Evolutionary conservation across 1,284 basidiomycete genomes (phyloP).

Genomic region (Earliella scabrosa): DNA sequence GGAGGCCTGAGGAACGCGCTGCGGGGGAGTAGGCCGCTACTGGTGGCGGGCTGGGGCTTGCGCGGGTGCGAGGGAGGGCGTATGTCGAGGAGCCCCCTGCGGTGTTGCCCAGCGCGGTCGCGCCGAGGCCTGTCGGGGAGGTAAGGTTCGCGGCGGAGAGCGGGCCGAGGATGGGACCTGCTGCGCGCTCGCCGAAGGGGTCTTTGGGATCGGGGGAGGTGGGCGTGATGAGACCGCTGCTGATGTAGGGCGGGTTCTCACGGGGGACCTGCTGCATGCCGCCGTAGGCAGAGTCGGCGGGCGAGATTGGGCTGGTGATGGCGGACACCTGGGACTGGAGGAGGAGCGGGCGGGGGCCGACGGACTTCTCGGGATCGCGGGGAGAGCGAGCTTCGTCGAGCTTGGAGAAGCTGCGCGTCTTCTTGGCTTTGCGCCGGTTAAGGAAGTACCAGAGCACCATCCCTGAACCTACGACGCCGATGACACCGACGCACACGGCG

Average conservation of each 20-base stretch:
- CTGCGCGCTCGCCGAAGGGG: conserved; percentile 18
- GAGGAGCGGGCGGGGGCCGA: neutral
- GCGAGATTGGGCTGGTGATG: conserved; percentile 13
- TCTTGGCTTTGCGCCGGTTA: conserved; percentile 38
- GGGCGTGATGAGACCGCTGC: conserved; percentile 18
- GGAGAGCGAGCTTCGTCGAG: conserved; percentile 15
- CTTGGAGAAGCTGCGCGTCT: conserved; percentile 17
- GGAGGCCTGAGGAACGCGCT: neutral
- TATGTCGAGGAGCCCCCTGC: conserved; percentile 12
- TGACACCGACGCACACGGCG: conserved; percentile 44
- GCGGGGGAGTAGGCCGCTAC: conserved; percentile 1
- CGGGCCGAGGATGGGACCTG: conserved; percentile 19
- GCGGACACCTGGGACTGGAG: neutral
- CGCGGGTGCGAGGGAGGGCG: conserved; percentile 6
- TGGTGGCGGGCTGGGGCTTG: neutral
- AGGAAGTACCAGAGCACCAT: conserved; percentile 49
- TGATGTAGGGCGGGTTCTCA: conserved; percentile 22
- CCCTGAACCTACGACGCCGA: conserved; percentile 41
- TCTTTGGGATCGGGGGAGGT: conserved; percentile 16
- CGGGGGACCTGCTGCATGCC: conserved; percentile 12
- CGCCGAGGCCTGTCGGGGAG: conserved; percentile 21
- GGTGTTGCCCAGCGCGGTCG: conserved; percentile 21
- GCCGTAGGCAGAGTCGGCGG: conserved; percentile 10
- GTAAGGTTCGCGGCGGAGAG: conserved; percentile 22
- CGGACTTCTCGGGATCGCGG: conserved; percentile 21